Conservation (phyloP, 148 eudicot species). For the Agrostemma githago region DNA sequence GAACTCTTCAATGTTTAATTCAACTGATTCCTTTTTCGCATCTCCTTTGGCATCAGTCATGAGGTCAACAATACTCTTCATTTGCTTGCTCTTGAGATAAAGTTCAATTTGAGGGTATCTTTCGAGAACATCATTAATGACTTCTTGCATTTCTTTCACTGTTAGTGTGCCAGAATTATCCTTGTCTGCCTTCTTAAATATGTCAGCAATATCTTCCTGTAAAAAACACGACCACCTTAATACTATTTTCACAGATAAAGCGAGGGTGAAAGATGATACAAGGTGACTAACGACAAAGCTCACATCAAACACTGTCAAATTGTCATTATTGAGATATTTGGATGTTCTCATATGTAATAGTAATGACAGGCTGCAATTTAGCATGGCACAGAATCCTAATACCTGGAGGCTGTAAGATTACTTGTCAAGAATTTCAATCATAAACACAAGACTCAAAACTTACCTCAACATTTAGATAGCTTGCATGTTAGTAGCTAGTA, state of each 20-base stretch:
- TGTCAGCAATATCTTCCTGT: conserved; percentile 76
- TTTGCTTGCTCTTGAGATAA: conserved; percentile 62
- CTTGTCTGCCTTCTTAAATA: conserved; percentile 81
- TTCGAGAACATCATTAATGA: conserved; percentile 60
- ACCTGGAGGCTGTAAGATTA: neutral
- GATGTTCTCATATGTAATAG: neutral
- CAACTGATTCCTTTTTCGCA: conserved; percentile 58
- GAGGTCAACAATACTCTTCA: conserved; percentile 64
- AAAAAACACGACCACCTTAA: neutral
- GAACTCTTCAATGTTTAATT: conserved; percentile 71
- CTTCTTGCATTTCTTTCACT: conserved; percentile 86
- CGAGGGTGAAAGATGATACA: neutral
- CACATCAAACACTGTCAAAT: neutral
- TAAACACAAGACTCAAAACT: neutral
- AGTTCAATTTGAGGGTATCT: conserved; percentile 90
- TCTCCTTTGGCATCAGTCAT: conserved; percentile 61
- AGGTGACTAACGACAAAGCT: neutral
- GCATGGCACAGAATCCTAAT: neutral
- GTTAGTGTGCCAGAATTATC: conserved; percentile 89
- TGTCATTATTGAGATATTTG: neutral
- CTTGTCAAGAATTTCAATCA: neutral
- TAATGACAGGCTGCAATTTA: neutral
- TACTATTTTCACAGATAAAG: neutral
- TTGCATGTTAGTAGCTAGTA: neutral
- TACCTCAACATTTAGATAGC: too few relatives aligned